Percentiles rank a stretch among this genome's conserved stretches.
Evolutionary conservation across 2,329 filamentous ascomycete genomes (phyloP).

Genomic region (Cephalotrichum gorgonifer): DNA sequence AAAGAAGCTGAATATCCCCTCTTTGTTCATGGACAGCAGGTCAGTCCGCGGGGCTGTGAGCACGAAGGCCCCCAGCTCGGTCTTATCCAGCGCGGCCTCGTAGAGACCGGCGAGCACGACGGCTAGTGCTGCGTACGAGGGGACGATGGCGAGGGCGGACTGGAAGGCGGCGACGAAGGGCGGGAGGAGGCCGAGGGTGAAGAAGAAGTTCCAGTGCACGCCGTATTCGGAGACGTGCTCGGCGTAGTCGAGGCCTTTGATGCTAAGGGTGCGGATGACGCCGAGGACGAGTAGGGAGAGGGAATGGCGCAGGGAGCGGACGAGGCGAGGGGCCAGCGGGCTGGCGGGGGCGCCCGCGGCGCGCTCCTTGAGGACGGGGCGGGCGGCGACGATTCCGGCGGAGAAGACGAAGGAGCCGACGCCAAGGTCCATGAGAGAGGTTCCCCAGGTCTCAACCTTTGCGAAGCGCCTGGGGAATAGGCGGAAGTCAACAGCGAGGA

Average conservation of each 20-base stretch:
- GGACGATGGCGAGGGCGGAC: slow-evolving; percentile 56
- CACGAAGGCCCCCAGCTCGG: slow-evolving; percentile 71
- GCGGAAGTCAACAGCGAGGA: slow-evolving; percentile 92
- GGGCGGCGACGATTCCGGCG: slow-evolving; percentile 79
- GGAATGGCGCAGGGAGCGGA: slow-evolving; percentile 65
- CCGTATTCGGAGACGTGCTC: slow-evolving; percentile 97
- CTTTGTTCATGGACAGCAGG: slow-evolving; percentile 79
- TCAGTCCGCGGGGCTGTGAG: slow-evolving; percentile 70
- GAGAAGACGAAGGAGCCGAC: slow-evolving; percentile 98
- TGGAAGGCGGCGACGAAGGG: slow-evolving; percentile 83
- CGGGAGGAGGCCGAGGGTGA: slow-evolving; percentile 80
- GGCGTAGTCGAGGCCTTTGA: slow-evolving; percentile 91
- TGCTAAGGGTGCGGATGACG: slow-evolving; percentile 69
- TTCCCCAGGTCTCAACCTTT: slow-evolving; percentile 99
- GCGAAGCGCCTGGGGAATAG: slow-evolving; percentile 91
- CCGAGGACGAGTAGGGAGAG: slow-evolving; percentile 74
- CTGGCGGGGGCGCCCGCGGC: slow-evolving; percentile 34
- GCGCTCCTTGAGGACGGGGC: slow-evolving; percentile 64
- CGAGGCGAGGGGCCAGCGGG: slow-evolving; percentile 46
- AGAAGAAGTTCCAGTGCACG: slow-evolving; percentile 99
- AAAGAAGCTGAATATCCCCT: slow-evolving; percentile 89
- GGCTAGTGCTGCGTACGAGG: slow-evolving; percentile 68
- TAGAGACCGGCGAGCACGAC: slow-evolving; percentile 60
- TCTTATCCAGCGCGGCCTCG: slow-evolving; percentile 65
- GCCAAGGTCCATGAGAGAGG: slow-evolving; percentile 96